phyloP scores from a whole-genome alignment of 805 yeast species.

The Scheffersomyces ergatensis region DNA sequence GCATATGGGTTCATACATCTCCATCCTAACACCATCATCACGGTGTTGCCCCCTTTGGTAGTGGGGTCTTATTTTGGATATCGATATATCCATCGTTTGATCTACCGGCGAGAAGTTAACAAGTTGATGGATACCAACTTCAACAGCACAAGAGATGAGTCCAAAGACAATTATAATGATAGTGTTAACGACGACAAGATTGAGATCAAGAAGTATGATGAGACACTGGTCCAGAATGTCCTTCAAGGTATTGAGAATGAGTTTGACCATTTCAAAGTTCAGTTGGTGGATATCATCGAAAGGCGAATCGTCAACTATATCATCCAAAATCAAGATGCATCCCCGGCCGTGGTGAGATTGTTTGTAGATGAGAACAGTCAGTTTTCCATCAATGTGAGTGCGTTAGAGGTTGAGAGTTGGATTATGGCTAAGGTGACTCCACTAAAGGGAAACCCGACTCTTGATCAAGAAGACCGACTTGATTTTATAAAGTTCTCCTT shows the following conservation, averaged over 20 bases:
- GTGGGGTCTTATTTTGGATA: conserved; percentile 24
- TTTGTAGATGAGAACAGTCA: conserved; percentile 34
- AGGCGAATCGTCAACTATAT: conserved; percentile 25
- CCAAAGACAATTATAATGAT: not conserved
- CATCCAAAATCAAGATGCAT: conserved; percentile 7
- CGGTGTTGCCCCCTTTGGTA: conserved; percentile 35
- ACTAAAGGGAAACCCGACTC: too few species aligned
- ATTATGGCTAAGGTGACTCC: conserved; percentile 13
- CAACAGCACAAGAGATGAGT: too few species aligned
- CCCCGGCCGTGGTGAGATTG: conserved; percentile 2
- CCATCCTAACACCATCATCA: conserved; percentile 33
- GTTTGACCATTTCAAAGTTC: conserved; percentile 30
- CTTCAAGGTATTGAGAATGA: conserved; percentile 34
- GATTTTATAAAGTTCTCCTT: conserved; percentile 33
- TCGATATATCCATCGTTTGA: conserved; percentile 9
- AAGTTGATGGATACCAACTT: conserved; percentile 10
- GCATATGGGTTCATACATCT: conserved; percentile 29
- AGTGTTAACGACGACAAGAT: conserved; percentile 9
- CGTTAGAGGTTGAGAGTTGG: conserved; percentile 23
- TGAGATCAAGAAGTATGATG: conserved; percentile 29
- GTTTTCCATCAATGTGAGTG: conserved; percentile 20
- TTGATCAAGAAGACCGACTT: conserved; percentile 6
- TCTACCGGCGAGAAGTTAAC: conserved; percentile 11
- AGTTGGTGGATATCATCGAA: conserved; percentile 24
- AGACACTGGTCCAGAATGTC: conserved; percentile 25